These are phyloP conservation scores for Cyberlindnera saturnus DNA, from an alignment of 805 yeast species.

Conservation along the genomic window DNA sequence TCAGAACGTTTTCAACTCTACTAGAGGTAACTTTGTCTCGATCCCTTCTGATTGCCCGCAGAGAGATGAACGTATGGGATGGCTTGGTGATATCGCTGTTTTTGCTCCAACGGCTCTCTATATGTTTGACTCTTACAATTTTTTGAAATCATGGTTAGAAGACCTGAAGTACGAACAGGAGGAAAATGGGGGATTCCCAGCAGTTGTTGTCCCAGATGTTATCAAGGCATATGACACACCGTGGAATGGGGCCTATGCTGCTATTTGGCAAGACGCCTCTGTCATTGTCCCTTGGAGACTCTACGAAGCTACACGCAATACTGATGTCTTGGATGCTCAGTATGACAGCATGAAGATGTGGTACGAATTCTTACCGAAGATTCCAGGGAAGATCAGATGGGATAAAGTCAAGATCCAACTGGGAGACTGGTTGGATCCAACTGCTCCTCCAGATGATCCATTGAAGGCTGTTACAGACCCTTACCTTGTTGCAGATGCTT, in stretches of 20 bases:
- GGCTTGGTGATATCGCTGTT: slow-evolving; percentile 18
- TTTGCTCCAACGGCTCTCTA: slow-evolving; percentile 16
- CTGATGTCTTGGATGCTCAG: slow-evolving; percentile 9
- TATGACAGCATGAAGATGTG: slow-evolving; percentile 17
- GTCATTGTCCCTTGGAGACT: slow-evolving; percentile 16
- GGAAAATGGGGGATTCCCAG: slow-evolving; percentile 13
- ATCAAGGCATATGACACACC: slow-evolving; percentile 5
- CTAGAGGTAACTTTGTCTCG: slow-evolving; percentile 17
- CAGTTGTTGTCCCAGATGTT: too few species aligned
- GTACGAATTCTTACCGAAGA: slow-evolving; percentile 15
- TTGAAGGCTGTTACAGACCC: slow-evolving; percentile 12
- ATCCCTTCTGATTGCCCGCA: slow-evolving; percentile 18
- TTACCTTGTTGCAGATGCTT: slow-evolving; percentile 16
- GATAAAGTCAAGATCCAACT: slow-evolving; percentile 9
- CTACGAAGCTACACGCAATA: slow-evolving; percentile 8
- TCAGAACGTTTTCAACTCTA: slow-evolving; percentile 11
- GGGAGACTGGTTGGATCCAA: slow-evolving; percentile 18
- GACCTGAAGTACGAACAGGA: slow-evolving; percentile 13
- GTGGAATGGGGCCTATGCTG: slow-evolving; percentile 12
- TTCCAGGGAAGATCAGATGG: slow-evolving; percentile 13
- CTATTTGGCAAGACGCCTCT: slow-evolving; percentile 18
- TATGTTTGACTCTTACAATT: slow-evolving; percentile 15
- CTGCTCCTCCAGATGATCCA: slow-evolving; percentile 17
- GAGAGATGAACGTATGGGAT: slow-evolving; percentile 20
- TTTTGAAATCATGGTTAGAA: slow-evolving; percentile 15